A percentile compares a stretch with the other conserved stretches of the same genome.
Conservation (phyloP, 129 eudicot genomes). For the Smallanthus sonchifolius region DNA sequence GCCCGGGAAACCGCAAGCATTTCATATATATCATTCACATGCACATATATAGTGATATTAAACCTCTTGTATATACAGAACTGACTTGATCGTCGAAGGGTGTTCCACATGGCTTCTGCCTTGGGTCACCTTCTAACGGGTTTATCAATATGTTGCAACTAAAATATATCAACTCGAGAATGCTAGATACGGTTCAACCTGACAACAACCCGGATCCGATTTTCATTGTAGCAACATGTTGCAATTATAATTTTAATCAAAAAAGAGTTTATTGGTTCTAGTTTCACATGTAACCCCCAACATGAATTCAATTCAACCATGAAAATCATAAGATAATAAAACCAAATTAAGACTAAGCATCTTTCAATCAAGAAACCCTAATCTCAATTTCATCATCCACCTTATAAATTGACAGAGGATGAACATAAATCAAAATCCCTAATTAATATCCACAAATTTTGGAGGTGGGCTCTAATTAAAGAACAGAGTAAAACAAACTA, state of each 20-base stretch:
- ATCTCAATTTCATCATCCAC: conserved; percentile 34
- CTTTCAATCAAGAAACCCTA: conserved; percentile 15
- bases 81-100: neutral
- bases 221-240: neutral
- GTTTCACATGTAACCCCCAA: conserved; percentile 1
- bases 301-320: neutral
- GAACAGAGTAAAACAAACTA: conserved; percentile 11
- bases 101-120: neutral
- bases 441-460: neutral
- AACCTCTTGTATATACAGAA: neutral
- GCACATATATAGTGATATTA: neutral
- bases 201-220: neutral
- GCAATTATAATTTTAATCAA: neutral
- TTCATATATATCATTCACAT: neutral
- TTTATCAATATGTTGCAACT: neutral
- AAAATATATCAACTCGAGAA: neutral
- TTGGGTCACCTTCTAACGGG: neutral
- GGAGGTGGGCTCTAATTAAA: neutral
- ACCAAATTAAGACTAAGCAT: neutral
- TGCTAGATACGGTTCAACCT: neutral
- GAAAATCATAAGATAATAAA: neutral
- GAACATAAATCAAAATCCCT: neutral
- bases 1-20: neutral
- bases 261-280: conserved; percentile 4
- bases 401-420: conserved; percentile 2